Base-by-base conservation (phyloP, 140 eudicot genomes). In the Cichorium intybus region DNA sequence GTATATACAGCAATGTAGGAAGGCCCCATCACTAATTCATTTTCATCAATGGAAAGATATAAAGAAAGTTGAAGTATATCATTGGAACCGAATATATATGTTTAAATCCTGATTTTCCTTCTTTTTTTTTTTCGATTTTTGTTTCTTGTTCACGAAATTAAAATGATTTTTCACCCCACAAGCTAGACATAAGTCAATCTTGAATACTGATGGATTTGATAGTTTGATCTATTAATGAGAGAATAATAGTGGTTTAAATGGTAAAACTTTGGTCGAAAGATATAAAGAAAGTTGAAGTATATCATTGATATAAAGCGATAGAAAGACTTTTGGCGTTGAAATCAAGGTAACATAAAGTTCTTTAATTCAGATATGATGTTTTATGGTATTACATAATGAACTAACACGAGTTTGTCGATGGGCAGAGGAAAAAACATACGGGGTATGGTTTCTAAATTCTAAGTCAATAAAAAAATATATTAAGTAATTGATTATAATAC, bases 131-230 rank as follows among this genome's bases (percentile, higher is more conserved):
- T 67, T 28, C 3, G 1, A 8, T 33, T 33, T 29, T 18, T 21
- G 8, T 47, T 70, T 31, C 28, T 48, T 70, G 41, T 70, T 22
- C 23, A 6, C 48, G 61, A 12, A 49, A 60, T 49, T 47, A 69
- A 21, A 48, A 18, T 3, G 61, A 70, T 58, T 16, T 60, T 10
- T 70, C 76, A 50, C 60, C 62, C 11, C 51, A 70, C 24, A 59
- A 24, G 49, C 48, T 41, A 27, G 17, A 41, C 22, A 20, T 35
- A 56, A 43, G 47, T 52, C 8, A 24, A 54, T 31, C 63, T 23
- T 14, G 24, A 67, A 15, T 23, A 14, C 2, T 1, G 26, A 58
- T 10, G n/a, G 68, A 23, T 70, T 34, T 49, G 65, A 55, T 14
- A 0, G 4, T 14, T 71, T 24, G 23, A 24, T 62, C 46, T 22